A percentile compares a stretch with the other conserved stretches of the same genome.
These are phyloP conservation scores for Tuber borchii DNA, from an alignment of 495 filamentous ascomycete genomes.

Conservation along the genomic window DNA sequence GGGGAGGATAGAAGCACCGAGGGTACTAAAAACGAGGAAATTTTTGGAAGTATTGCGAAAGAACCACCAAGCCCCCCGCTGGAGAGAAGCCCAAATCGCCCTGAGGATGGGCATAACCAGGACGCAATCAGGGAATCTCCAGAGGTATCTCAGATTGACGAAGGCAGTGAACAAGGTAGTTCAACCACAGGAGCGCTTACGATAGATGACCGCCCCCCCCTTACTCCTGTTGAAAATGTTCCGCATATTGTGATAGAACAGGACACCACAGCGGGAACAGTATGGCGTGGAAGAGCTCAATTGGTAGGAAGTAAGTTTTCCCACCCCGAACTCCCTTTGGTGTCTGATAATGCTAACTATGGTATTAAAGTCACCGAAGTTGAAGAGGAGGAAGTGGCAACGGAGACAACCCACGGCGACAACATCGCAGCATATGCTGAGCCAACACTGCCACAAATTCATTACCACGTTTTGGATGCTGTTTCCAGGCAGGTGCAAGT, in stretches of 20 bases:
- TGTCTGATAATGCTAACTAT: slow-evolving; percentile 9
- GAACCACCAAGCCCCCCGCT: neutral
- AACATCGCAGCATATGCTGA: neutral
- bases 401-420: neutral
- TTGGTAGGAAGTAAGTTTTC: slow-evolving; percentile 32
- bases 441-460: neutral
- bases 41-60: neutral
- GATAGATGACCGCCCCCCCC: neutral
- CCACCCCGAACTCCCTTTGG: neutral
- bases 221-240: neutral
- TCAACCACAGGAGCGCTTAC: neutral
- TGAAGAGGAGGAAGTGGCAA: slow-evolving; percentile 19
- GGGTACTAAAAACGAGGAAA: neutral
- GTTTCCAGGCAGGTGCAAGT: neutral
- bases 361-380: slow-evolving; percentile 19
- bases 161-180: neutral
- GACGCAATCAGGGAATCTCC: neutral
- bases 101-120: neutral
- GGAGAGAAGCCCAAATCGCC: neutral
- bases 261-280: slow-evolving; percentile 19
- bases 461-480: neutral
- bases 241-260: slow-evolving; percentile 14
- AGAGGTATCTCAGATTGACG: neutral
- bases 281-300: slow-evolving; percentile 31
- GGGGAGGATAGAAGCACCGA: neutral